These are phyloP conservation scores for Picocystis sp. DNA, from an alignment of 163 green algal genomes.

Conservation along the genomic window DNA sequence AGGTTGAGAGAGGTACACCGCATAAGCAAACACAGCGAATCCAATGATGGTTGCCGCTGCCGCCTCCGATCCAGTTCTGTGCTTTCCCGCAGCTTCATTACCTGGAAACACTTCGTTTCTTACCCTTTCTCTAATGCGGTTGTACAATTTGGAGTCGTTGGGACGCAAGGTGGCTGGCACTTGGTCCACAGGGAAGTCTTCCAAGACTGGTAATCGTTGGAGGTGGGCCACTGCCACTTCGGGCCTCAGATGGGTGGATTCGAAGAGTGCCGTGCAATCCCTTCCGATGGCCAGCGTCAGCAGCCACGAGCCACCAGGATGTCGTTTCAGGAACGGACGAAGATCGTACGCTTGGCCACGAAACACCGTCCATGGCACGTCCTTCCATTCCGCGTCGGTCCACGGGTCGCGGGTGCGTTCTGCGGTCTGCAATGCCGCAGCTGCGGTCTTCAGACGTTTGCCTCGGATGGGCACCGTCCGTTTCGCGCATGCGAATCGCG, in stretches of 20 bases:
- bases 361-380: conserved; percentile 47
- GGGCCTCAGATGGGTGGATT: conserved; percentile 59
- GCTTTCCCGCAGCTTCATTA: conserved; percentile 38
- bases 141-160: conserved; percentile 40
- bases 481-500: too few species aligned
- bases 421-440: too few species aligned
- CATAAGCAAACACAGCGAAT: conserved; percentile 33
- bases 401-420: conserved; percentile 1
- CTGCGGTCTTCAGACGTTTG: too few species aligned
- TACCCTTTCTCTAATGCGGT: conserved; percentile 38
- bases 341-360: conserved; percentile 52
- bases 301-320: conserved; percentile 43
- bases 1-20: conserved; percentile 28
- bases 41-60: conserved; percentile 37
- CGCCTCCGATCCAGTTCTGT: conserved; percentile 40
- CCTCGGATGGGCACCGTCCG: too few species aligned
- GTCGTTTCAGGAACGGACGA: conserved; percentile 35
- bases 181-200: conserved; percentile 51
- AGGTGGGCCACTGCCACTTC: conserved; percentile 35
- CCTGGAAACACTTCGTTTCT: conserved; percentile 58
- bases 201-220: conserved; percentile 37
- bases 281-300: conserved; percentile 54
- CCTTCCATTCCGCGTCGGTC: conserved; percentile 1
- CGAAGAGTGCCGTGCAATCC: conserved; percentile 65
- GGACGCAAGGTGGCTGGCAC: conserved; percentile 48